These are phyloP conservation scores for Leccinum boreale DNA, from an alignment of 768 basidiomycete genomes.

Conservation along the genomic window DNA sequence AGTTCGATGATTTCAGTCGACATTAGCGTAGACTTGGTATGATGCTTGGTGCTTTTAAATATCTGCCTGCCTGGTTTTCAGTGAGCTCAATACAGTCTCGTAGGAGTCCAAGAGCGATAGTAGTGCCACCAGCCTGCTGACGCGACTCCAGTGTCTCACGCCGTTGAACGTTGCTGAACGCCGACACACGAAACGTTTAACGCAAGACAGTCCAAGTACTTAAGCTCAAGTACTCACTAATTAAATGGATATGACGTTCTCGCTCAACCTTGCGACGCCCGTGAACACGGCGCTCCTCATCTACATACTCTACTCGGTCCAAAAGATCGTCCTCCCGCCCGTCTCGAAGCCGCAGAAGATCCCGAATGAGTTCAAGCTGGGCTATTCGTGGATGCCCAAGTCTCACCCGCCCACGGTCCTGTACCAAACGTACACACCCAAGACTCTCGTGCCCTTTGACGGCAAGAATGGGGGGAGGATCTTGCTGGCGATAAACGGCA, in stretches of 20 bases:
- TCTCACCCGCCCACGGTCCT: slow-evolving; percentile 74
- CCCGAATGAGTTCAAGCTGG: slow-evolving; percentile 71
- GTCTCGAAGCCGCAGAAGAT: slow-evolving; percentile 44
- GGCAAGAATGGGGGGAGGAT: slow-evolving; percentile 69
- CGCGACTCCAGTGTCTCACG: too few relatives aligned
- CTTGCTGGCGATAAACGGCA: slow-evolving; percentile 80
- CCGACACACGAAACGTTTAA: too few relatives aligned
- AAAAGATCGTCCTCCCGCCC: slow-evolving; percentile 73
- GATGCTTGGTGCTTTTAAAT: too few relatives aligned
- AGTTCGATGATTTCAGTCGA: too few relatives aligned
- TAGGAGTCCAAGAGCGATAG: too few relatives aligned
- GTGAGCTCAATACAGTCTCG: too few relatives aligned
- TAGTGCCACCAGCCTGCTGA: too few relatives aligned
- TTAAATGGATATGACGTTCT: slow-evolving; percentile 29
- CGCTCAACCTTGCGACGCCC: slow-evolving; percentile 61
- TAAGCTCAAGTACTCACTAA: too few relatives aligned
- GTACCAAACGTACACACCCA: slow-evolving; percentile 76
- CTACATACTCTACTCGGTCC: slow-evolving; percentile 76
- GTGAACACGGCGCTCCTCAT: slow-evolving; percentile 75
- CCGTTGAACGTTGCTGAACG: too few relatives aligned
- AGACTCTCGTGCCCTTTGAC: slow-evolving; percentile 64
- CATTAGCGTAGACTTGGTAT: too few relatives aligned
- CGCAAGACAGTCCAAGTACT: too few relatives aligned
- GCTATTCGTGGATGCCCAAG: slow-evolving; percentile 92
- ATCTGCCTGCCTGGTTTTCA: too few relatives aligned